Conservation (phyloP, 2,329 filamentous ascomycete species). For the Trichoderma citrinoviride region DNA sequence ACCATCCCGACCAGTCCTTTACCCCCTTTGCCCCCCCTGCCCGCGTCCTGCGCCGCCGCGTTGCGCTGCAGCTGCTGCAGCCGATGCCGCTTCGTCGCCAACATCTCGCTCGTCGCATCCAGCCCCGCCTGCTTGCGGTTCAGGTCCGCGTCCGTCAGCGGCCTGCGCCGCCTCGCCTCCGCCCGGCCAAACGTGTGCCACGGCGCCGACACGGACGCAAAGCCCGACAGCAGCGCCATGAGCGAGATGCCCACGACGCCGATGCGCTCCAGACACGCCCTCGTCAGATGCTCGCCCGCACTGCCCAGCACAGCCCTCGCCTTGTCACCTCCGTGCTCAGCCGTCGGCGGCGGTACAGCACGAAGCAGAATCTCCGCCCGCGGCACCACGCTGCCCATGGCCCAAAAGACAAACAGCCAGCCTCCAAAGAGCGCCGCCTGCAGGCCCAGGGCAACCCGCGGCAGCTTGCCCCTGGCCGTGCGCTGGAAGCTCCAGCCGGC, state of each 20-base stretch:
- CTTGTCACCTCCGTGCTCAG: constrained; percentile 1
- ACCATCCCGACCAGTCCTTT: constrained; percentile 69
- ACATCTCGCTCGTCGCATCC: constrained; percentile 76
- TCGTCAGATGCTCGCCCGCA: constrained; percentile 40
- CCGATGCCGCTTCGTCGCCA: constrained; percentile 69
- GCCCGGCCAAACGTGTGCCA: constrained; percentile 78
- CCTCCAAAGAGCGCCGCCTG: constrained; percentile 59
- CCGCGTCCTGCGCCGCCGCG: constrained; percentile 42
- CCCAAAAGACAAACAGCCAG: constrained; percentile 78
- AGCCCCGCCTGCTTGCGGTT: constrained; percentile 75
- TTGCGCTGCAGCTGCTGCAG: constrained; percentile 69
- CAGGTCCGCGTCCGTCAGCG: constrained; percentile 71
- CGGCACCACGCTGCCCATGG: constrained; percentile 63
- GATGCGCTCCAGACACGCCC: constrained; percentile 64
- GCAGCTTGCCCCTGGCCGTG: constrained; percentile 54
- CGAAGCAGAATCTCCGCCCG: constrained; percentile 10
- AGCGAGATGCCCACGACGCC: constrained; percentile 82
- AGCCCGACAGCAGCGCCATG: constrained; percentile 86
- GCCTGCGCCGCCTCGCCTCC: constrained; percentile 46
- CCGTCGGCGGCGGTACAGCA: constrained; percentile 20
- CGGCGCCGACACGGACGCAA: constrained; percentile 81
- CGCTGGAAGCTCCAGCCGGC: constrained; percentile 62
- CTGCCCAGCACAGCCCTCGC: not conserved
- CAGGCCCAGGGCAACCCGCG: constrained; percentile 61
- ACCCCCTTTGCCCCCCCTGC: constrained; percentile 23